Evolutionary conservation across 257 asterid species (phyloP).

Genomic region (Solanum stenotomum): DNA sequence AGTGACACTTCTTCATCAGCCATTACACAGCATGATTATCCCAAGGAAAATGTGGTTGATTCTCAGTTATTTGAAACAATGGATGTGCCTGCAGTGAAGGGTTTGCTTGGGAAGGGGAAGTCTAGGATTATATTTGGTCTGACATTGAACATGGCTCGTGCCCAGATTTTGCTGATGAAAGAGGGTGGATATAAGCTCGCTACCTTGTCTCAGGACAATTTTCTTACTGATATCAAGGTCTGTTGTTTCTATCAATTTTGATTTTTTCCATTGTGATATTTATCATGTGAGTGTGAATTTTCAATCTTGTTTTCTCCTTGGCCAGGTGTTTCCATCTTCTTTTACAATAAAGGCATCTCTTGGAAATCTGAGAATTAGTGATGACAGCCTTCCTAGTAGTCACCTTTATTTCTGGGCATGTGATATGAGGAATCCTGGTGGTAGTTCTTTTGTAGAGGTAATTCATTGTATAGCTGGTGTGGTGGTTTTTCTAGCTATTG

Average conservation of each 20-base stretch:
- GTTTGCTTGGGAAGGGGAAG: constrained; percentile 86
- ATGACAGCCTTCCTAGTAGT: constrained; percentile 69
- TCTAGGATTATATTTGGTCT: constrained; percentile 73
- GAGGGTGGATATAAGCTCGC: constrained; percentile 81
- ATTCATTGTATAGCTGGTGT: background rate
- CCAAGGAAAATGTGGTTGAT: constrained; percentile 29
- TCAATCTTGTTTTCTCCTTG: background rate
- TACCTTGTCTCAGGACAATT: constrained; percentile 79
- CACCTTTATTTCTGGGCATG: constrained; percentile 97
- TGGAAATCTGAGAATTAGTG: constrained; percentile 92
- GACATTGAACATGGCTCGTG: constrained; percentile 83
- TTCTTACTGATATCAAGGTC: constrained; percentile 86
- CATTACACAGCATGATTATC: constrained; percentile 19
- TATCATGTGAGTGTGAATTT: background rate
- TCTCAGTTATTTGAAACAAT: constrained; percentile 31
- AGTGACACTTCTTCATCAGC: constrained; percentile 47
- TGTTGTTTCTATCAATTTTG: constrained; percentile 1
- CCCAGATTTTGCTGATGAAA: constrained; percentile 87
- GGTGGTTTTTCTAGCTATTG: background rate
- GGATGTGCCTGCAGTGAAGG: constrained; percentile 69
- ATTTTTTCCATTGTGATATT: background rate
- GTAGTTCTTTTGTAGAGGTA: constrained; percentile 97
- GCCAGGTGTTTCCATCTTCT: constrained; percentile 88
- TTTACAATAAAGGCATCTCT: constrained; percentile 91
- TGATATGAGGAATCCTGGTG: constrained; percentile 98